Base-by-base conservation (phyloP, 768 basidiomycete species). In the Cystofilobasidium macerans region DNA sequence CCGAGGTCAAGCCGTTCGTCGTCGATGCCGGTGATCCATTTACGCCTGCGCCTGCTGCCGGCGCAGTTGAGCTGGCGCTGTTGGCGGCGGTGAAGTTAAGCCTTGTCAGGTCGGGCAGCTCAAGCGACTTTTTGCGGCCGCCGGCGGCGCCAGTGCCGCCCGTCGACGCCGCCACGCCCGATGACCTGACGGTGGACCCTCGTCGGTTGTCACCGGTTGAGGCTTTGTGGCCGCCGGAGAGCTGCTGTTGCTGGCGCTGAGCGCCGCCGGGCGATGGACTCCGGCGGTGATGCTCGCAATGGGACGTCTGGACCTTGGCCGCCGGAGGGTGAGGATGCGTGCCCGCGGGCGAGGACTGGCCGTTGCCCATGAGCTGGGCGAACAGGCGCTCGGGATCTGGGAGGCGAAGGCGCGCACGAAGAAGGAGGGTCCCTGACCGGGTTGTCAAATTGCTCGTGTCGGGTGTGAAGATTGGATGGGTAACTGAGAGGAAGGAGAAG, bases 81-180 rank as follows among this genome's bases (percentile, higher is more conserved):
- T 79, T 47, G 24, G 65, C 51, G 13, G 47, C 22, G 40, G 16
- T 60, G 38, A 42, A 28, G 58, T 60, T 60, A 64, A 82, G 79
- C 66, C 77, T 76, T 16, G 81, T 81, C 71, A 88, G 83, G 78
- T 87, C 86, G 61, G 86, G 86, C 30, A 88, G 80, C 73, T 88
- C 85, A 24, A 88, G 82, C 0, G 85, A 86, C 73, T 80, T 83
- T 76, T 57, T 33, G 38, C 67, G 67, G 7, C 45, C 33, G 30
- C 20, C 61, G 24, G 63, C 45, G 40, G 16, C 11, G 20, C 24
- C 8, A 8, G 51, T 8, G 51, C 24, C n/a, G n/a, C n/a, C n/a
- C n/a, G n/a, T n/a, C n/a, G n/a, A n/a, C n/a, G n/a, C n/a, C n/a
- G n/a, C n/a, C n/a, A n/a, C n/a, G n/a, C n/a, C n/a, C n/a, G n/a